Conservation (phyloP, 257 asterid species). For the Nicotiana benthamiana region DNA sequence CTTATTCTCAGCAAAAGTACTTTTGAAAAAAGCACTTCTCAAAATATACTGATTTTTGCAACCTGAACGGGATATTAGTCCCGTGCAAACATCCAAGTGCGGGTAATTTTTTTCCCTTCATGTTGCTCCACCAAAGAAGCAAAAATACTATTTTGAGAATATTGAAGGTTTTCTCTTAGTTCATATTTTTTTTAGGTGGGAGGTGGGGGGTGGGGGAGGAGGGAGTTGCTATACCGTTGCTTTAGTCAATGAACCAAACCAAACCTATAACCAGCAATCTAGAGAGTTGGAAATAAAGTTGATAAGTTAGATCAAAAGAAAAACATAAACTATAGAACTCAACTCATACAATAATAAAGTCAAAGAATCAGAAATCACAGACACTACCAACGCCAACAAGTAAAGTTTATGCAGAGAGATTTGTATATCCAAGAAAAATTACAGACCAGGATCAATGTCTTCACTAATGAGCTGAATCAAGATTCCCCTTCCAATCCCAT, state of each 20-base stretch:
- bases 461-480: constrained; percentile 65
- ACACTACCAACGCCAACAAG: neutral
- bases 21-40: too few relatives aligned
- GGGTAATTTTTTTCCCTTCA: neutral
- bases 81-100: neutral
- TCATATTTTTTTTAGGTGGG: too few relatives aligned
- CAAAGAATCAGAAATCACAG: neutral
- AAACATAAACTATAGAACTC: neutral
- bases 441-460: constrained; percentile 68
- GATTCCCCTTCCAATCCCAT: constrained; percentile 87
- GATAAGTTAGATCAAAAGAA: neutral
- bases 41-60: too few relatives aligned
- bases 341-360: neutral
- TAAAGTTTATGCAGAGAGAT: neutral
- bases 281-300: neutral
- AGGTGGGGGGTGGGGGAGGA: neutral
- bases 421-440: neutral
- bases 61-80: neutral
- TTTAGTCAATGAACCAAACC: neutral
- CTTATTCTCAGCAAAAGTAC: too few relatives aligned
- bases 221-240: neutral
- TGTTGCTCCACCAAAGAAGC: neutral
- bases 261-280: neutral
- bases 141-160: neutral
- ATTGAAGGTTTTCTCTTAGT: neutral